Conservation (phyloP, 169 alveolate species). For the Perkinsus marinus region DNA sequence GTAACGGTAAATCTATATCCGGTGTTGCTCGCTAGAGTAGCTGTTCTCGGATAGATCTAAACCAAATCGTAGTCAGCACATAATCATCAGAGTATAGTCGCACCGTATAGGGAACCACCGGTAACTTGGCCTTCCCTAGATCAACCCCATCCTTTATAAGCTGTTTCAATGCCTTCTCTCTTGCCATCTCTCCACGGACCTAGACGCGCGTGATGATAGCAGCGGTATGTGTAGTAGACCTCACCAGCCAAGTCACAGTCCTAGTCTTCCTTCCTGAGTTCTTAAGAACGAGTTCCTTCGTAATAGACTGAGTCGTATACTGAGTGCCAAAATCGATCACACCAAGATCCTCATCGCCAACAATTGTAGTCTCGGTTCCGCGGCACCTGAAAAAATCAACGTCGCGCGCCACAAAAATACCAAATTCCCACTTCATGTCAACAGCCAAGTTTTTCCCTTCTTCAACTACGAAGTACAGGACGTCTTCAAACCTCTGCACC, state of each 20-base stretch:
- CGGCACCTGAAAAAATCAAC: constrained; percentile 40
- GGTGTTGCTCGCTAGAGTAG: constrained; percentile 11
- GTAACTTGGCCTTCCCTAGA: not conserved
- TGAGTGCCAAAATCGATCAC: constrained; percentile 66
- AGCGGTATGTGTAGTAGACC: not conserved
- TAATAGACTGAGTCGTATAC: constrained; percentile 60
- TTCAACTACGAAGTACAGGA: constrained; percentile 63
- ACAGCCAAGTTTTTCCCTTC: constrained; percentile 74
- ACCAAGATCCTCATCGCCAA: constrained; percentile 55
- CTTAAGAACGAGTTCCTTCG: constrained; percentile 60
- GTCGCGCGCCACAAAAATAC: not conserved
- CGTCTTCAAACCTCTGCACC: constrained; percentile 62
- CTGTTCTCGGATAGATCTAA: not conserved
- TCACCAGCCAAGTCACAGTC: constrained; percentile 58
- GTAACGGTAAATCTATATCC: constrained; percentile 52
- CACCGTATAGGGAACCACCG: not conserved
- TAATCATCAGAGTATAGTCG: not conserved
- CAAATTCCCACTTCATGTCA: constrained; percentile 21
- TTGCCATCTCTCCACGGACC: not conserved
- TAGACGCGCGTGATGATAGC: not conserved
- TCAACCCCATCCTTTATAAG: not conserved
- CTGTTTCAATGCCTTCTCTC: not conserved
- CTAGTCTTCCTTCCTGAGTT: constrained; percentile 75
- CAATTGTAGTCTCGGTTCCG: constrained; percentile 73
- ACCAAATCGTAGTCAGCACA: not conserved